Conservation (phyloP, 768 basidiomycete genomes). For the Russula griseocarnosa region DNA sequence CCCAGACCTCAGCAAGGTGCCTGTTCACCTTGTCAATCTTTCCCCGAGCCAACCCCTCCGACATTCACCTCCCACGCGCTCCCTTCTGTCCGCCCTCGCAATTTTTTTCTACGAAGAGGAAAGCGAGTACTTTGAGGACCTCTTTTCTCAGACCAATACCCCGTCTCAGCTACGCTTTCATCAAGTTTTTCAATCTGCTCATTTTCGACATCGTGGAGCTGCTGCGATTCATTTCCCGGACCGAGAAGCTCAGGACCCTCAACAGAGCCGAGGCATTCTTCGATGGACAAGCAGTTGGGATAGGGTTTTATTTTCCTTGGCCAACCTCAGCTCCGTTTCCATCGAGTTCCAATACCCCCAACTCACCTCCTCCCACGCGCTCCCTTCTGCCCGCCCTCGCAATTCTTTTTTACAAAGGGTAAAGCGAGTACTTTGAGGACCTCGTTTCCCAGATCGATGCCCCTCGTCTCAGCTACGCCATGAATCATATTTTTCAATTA, state of each 20-base stretch:
- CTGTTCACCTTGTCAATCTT: background rate
- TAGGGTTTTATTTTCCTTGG: too few species aligned
- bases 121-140: constrained; percentile 9
- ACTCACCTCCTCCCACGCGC: too few species aligned
- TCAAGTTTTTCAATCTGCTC: background rate
- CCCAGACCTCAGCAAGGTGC: background rate
- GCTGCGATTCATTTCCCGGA: background rate
- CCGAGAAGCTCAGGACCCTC: background rate
- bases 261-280: background rate
- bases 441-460: too few species aligned
- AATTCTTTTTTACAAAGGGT: too few species aligned
- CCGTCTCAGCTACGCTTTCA: background rate
- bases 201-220: background rate
- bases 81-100: constrained; percentile 3
- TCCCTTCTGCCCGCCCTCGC: too few species aligned
- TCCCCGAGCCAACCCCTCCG: background rate
- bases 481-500: too few species aligned
- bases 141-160: constrained; percentile 4
- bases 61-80: background rate
- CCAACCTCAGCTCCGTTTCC: too few species aligned
- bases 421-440: too few species aligned
- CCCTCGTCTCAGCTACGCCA: too few species aligned
- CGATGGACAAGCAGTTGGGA: background rate
- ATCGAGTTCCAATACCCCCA: too few species aligned
- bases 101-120: background rate